Evolutionary conservation across 306 rosid species (phyloP), one percentile per base, ranked within the genome.

Genomic region (Cicer chorassanicum): DNA sequence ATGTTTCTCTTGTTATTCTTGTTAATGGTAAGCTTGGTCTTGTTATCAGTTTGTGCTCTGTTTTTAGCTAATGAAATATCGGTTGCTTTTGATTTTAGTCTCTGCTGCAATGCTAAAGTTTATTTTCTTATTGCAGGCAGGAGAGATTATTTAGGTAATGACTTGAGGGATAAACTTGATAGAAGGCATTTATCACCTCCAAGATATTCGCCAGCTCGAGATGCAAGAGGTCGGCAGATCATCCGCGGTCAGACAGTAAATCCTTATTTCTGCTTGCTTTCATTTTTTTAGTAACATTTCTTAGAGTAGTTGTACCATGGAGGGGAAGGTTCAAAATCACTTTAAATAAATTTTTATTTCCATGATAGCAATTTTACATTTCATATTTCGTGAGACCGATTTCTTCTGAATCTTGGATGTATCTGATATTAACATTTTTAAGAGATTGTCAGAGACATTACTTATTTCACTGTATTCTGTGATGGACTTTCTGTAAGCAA

Each of bases 121-220:
- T 82, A 48, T 79, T 66, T 71, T 82, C 68, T 49, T 68, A 76
- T 66, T 87, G 80, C 78, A 94, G 99, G 95, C 76, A 84, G 89
- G 81, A 84, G 80, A 78, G 95, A 85, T 44, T 82, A 84, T 86
- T 82, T 76, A 73, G 90, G 83, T 42, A 72, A 81, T 84, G 96
- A 94, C 82, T 84, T 92, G 81, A 88, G 99, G 86, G 94, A 86
- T 78, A 94, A 79, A 86, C 92, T 91, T 82, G 96, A 83, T 16
- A 81, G 92, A 74, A 84, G 93, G 81, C 74, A 80, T 74, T 82
- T 88, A 81, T 90, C 97, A 41, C 87, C 80, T 70, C 79, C 61
- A 70, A 85, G 83, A 70, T 87, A 83, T 74, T 83, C 97, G 49
- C 91, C 97, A 5, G 80, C 76, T 50, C 87, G 88, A 86, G 89